Base-by-base conservation (phyloP, 371 early-diverging fungal genomes). In the Smittium mucronatum region DNA sequence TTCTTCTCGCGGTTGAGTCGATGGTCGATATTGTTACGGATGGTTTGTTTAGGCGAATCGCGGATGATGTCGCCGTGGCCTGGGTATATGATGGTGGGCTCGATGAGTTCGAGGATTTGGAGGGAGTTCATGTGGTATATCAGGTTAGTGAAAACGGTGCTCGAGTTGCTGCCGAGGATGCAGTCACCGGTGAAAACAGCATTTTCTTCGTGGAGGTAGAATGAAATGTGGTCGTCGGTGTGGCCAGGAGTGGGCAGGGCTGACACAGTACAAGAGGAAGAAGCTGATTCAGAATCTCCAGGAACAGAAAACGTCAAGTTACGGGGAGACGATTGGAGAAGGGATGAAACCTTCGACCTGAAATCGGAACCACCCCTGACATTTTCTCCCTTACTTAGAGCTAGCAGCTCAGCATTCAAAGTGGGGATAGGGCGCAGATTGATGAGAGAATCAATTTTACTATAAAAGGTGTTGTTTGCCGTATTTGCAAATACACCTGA, bases 241-340 rank as follows among this genome's bases (percentile, higher is more conserved):
- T 95, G 95, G 0, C 95, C 95, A 0, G 93, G 93, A 0, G 94
- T 92, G 72, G 85, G 81, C 16, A 90, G 72, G 0, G 88, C 86
- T 5, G 75, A 72, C 29, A 93, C 72, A n/a, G n/a, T n/a, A n/a
- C n/a, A n/a, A n/a, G n/a, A n/a, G n/a, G n/a, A n/a, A n/a, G n/a
- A n/a, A n/a, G n/a, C n/a, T n/a, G n/a, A n/a, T n/a, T n/a, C n/a
- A 0, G 87, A 87, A 0, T 85, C 81, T 2, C 86, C 85, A 0
- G 83, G 86, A 0, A 81, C 76, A 2, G 70, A 33, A 70, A 91
- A 88, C n/a, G n/a, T n/a, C n/a, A n/a, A n/a, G n/a, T n/a, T n/a
- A n/a, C n/a, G n/a, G n/a, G n/a, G n/a, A n/a, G n/a, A n/a, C n/a
- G n/a, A n/a, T n/a, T n/a, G n/a, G n/a, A n/a, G n/a, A n/a, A n/a